Conservation (phyloP, 306 rosid genomes). For the Vigna unguiculata region DNA sequence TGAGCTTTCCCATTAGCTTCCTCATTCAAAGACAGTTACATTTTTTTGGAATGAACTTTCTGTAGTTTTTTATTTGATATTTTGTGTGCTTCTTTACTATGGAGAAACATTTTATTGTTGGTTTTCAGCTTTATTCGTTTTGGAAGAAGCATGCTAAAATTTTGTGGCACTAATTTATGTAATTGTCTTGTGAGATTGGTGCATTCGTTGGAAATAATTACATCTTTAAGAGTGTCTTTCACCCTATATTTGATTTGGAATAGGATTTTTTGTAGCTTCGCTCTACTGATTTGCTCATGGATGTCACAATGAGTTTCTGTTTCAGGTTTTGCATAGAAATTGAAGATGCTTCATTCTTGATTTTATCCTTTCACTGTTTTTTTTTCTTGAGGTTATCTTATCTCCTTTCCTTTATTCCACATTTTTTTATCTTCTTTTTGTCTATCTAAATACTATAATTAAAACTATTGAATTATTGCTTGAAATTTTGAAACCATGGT, state of each 20-base stretch:
- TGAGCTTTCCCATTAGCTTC: background rate
- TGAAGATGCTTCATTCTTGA: background rate
- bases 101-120: background rate
- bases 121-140: background rate
- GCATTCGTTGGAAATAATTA: slow-evolving; percentile 8
- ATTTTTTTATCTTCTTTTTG: background rate
- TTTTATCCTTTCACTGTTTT: background rate
- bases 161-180: slow-evolving; percentile 5
- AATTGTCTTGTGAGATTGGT: slow-evolving; percentile 4
- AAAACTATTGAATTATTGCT: background rate
- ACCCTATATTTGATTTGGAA: background rate
- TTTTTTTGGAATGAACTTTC: background rate
- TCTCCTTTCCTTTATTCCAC: background rate
- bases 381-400: background rate
- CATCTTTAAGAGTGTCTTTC: background rate
- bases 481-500: background rate
- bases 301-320: slow-evolving; percentile 7
- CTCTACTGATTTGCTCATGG: background rate
- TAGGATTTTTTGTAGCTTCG: background rate
- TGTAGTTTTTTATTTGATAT: background rate
- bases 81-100: background rate
- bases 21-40: background rate
- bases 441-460: background rate
- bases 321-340: background rate
- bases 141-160: background rate